Evolutionary conservation across 345 rosid species (phyloP).

Genomic region (Garcia nutans): DNA sequence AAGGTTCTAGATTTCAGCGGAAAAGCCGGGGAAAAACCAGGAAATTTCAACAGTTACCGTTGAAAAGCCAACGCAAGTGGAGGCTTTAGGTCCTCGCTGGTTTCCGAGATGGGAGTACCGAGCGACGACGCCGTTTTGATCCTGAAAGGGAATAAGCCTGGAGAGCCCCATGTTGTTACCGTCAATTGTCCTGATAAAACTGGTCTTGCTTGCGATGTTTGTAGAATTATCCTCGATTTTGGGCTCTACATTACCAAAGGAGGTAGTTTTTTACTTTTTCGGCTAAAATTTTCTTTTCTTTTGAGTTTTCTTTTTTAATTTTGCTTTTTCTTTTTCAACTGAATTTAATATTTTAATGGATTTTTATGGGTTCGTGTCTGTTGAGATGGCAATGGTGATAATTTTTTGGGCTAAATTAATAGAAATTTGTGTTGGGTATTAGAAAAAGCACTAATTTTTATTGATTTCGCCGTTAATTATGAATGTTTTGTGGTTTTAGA

Average conservation of each 20-base stretch:
- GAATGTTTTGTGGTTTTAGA: conserved; percentile 41
- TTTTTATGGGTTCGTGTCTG: not conserved
- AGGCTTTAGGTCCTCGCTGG: not conserved
- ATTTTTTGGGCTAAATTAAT: too few relatives aligned
- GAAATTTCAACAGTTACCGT: not conserved
- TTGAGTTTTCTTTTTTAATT: not conserved
- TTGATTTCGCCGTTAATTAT: not conserved
- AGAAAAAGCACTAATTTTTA: not conserved
- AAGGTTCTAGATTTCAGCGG: not conserved
- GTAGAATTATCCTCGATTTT: conserved; percentile 67
- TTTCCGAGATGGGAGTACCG: conserved; percentile 47
- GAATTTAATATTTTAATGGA: not conserved
- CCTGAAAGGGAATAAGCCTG: conserved; percentile 53
- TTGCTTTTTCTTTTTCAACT: not conserved
- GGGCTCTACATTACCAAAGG: conserved; percentile 76
- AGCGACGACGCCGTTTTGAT: conserved; percentile 62
- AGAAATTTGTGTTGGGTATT: not conserved
- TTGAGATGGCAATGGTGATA: too few relatives aligned
- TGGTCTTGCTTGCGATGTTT: conserved; percentile 77
- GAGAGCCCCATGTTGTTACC: conserved; percentile 66
- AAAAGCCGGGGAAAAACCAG: not conserved
- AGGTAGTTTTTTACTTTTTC: conserved; percentile 34
- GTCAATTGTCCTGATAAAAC: conserved; percentile 79
- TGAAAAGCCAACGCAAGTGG: not conserved
- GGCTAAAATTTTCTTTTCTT: not conserved